A percentile compares a stretch with the other conserved stretches of the same genome.
Conservation (phyloP, 345 rosid genomes). For the Zanthoxylum bungeanum region DNA sequence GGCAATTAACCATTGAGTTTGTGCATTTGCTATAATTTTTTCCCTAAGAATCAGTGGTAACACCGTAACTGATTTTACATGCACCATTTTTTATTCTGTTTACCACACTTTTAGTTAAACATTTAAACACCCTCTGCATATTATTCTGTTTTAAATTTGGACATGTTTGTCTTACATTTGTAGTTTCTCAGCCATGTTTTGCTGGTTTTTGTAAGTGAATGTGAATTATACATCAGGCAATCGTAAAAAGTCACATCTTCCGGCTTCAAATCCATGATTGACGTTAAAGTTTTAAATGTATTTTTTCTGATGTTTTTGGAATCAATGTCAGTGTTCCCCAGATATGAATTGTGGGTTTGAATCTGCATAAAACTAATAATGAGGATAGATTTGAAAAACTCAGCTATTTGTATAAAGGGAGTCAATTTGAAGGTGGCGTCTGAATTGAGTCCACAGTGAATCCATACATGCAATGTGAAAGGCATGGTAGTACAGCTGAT, state of each 20-base stretch:
- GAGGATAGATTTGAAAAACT: not conserved
- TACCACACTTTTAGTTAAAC: not conserved
- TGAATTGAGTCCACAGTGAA: not conserved
- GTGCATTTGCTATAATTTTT: not conserved
- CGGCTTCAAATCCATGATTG: not conserved
- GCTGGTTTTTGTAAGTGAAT: conserved; percentile 2
- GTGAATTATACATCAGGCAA: not conserved
- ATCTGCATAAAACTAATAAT: not conserved
- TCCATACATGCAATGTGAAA: not conserved
- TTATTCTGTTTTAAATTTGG: not conserved
- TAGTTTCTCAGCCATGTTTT: not conserved
- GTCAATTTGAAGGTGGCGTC: not conserved
- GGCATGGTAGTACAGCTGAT: not conserved
- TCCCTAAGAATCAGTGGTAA: not conserved
- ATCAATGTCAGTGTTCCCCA: not conserved
- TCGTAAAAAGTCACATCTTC: not conserved
- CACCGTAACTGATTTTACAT: not conserved
- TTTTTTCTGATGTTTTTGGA: not conserved
- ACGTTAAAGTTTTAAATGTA: not conserved
- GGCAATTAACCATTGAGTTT: not conserved
- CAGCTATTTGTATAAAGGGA: not conserved
- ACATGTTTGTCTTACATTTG: not conserved
- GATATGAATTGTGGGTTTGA: not conserved
- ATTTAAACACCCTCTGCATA: not conserved
- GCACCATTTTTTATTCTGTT: not conserved